These are phyloP conservation scores for Acidiella bohemica DNA, from an alignment of 495 filamentous ascomycete genomes.

Conservation along the genomic window DNA sequence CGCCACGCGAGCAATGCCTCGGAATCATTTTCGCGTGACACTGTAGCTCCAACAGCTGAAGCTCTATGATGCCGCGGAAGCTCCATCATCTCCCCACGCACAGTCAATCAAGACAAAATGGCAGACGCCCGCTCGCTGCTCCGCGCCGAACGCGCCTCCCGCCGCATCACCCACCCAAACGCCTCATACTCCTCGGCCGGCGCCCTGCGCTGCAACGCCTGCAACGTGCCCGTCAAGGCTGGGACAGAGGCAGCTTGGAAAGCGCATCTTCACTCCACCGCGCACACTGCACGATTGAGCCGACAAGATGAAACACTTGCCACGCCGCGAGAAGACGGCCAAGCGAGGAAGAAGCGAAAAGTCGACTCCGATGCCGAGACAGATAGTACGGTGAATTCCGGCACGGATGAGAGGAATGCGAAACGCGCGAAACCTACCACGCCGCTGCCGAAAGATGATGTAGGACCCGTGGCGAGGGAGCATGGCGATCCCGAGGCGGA, in stretches of 20 bases:
- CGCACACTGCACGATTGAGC: slow-evolving; percentile 29
- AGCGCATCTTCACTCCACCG: slow-evolving; percentile 36
- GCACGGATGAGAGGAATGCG: background rate
- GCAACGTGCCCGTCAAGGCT: slow-evolving; percentile 45
- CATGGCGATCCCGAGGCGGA: no score
- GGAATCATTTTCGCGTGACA: no score
- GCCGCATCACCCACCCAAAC: slow-evolving; percentile 55
- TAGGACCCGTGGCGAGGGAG: no score
- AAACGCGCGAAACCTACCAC: background rate
- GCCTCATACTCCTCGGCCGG: slow-evolving; percentile 47
- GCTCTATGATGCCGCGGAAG: no score
- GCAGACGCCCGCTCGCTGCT: slow-evolving; percentile 73
- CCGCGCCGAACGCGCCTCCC: slow-evolving; percentile 64
- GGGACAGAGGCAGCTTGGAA: slow-evolving; percentile 52
- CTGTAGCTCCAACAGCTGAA: no score
- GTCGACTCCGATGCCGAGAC: background rate
- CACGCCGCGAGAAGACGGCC: slow-evolving; percentile 24
- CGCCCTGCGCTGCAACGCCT: slow-evolving; percentile 46
- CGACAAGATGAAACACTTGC: slow-evolving; percentile 17
- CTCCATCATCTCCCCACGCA: background rate
- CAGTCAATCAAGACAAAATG: slow-evolving; percentile 48
- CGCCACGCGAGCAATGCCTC: no score
- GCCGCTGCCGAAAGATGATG: no score
- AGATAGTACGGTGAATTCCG: no score
- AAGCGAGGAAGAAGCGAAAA: slow-evolving; percentile 30